Evolutionary conservation across 306 rosid species (phyloP).

Genomic region (Macrotyloma uniflorum): DNA sequence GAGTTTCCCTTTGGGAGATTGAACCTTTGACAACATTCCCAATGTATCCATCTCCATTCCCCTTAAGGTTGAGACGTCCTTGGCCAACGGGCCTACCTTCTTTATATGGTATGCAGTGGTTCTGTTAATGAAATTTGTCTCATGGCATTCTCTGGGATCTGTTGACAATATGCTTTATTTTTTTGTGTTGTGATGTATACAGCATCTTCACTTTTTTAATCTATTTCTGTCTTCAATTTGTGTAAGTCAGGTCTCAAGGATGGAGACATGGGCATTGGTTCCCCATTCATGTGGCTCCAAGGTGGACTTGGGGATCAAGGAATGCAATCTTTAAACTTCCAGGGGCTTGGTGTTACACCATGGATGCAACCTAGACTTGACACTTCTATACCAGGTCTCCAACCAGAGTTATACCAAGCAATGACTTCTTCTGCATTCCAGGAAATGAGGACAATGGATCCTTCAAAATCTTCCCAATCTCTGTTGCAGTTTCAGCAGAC

Average conservation of each 20-base stretch:
- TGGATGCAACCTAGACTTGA: constrained; percentile 90
- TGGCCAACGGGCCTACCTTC: constrained; percentile 88
- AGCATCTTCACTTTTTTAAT: constrained; percentile 7
- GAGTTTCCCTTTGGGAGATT: constrained; percentile 93
- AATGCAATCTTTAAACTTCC: constrained; percentile 74
- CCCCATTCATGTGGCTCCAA: constrained; percentile 81
- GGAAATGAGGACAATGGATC: constrained; percentile 75
- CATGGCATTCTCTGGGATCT: constrained; percentile 4
- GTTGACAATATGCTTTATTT: constrained; percentile 9
- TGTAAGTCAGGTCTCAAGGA: constrained; percentile 70
- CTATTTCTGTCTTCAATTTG: constrained; percentile 2
- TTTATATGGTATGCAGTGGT: constrained; percentile 56
- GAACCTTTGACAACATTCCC: constrained; percentile 94
- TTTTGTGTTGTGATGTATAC: constrained; percentile 7
- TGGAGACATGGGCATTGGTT: constrained; percentile 64
- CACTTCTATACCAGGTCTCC: constrained; percentile 73
- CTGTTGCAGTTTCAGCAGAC: constrained; percentile 75
- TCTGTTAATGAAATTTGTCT: constrained; percentile 18
- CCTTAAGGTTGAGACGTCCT: constrained; percentile 88
- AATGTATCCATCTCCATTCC: constrained; percentile 86
- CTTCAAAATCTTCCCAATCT: constrained; percentile 63
- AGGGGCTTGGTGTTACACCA: constrained; percentile 79
- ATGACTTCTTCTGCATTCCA: constrained; percentile 89
- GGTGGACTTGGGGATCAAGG: constrained; percentile 76
- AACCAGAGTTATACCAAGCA: constrained; percentile 80